These are phyloP conservation scores for Hericium coralloides DNA, from an alignment of 768 basidiomycete species.

Conservation along the genomic window DNA sequence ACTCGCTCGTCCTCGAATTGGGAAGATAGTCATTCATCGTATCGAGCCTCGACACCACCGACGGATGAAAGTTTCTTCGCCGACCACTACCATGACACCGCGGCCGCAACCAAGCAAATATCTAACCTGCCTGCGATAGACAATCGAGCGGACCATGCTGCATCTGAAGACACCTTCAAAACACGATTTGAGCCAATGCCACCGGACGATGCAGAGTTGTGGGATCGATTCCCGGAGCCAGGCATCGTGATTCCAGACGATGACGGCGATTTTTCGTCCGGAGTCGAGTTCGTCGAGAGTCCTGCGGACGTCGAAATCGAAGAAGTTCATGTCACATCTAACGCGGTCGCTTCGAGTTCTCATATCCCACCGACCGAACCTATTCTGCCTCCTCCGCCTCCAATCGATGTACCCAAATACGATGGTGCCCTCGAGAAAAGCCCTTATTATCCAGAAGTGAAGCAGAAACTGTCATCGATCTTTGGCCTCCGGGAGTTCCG, in stretches of 20 bases:
- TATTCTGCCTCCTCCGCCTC: not conserved
- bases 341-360: not conserved
- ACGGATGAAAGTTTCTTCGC: not conserved
- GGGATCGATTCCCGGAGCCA: too few relatives aligned
- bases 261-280: not conserved
- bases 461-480: constrained; percentile 38
- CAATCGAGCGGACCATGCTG: too few relatives aligned
- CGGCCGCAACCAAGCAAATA: too few relatives aligned
- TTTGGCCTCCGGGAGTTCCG: constrained; percentile 71
- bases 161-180: too few relatives aligned
- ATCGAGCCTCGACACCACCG: not conserved
- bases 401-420: not conserved
- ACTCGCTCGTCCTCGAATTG: not conserved
- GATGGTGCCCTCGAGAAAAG: not conserved
- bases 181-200: too few relatives aligned
- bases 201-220: too few relatives aligned
- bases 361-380: not conserved
- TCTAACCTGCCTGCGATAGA: too few relatives aligned
- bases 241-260: not conserved
- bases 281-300: not conserved
- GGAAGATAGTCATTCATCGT: not conserved
- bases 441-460: constrained; percentile 41
- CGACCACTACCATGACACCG: not conserved
- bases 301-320: not conserved
- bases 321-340: not conserved